Percentiles rank a stretch among this genome's conserved stretches.
Conservation (phyloP, 441 rosid species). For the Eruca vesicaria region DNA sequence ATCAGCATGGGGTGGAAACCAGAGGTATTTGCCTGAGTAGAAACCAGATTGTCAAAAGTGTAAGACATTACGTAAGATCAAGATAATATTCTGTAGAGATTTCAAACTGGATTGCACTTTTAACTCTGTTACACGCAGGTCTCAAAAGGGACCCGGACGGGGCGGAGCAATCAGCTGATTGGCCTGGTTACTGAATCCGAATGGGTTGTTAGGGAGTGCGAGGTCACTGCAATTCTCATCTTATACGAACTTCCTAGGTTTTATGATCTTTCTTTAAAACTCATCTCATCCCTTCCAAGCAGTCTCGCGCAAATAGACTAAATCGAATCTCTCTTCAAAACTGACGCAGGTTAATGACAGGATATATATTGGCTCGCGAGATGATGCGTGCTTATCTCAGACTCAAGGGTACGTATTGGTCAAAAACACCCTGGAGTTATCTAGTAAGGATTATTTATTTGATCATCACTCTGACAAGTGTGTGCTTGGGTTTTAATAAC, state of each 20-base stretch:
- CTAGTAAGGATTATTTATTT: no score
- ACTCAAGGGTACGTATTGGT: constrained; percentile 44
- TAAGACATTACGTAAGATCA: neutral
- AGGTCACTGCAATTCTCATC: constrained; percentile 90
- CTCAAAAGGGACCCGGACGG: constrained; percentile 63
- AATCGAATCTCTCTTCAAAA: no score
- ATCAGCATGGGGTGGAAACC: neutral
- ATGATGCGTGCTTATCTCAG: constrained; percentile 99
- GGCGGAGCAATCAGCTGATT: constrained; percentile 39
- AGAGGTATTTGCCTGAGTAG: neutral
- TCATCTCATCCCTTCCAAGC: no score
- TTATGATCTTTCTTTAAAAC: no score
- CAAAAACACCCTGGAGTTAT: no score
- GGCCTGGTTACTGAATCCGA: constrained; percentile 50
- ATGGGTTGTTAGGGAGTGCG: constrained; percentile 42
- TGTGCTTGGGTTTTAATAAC: neutral
- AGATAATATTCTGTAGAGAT: neutral
- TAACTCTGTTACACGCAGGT: neutral
- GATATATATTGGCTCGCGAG: constrained; percentile 88
- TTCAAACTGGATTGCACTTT: neutral
- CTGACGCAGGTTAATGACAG: constrained; percentile 43
- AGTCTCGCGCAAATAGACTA: no score
- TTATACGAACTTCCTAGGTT: constrained; percentile 80
- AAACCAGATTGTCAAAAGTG: neutral
- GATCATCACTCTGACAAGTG: neutral